Evolutionary conservation across 768 basidiomycete genomes (phyloP).

Genomic region (Suillus subluteus): DNA sequence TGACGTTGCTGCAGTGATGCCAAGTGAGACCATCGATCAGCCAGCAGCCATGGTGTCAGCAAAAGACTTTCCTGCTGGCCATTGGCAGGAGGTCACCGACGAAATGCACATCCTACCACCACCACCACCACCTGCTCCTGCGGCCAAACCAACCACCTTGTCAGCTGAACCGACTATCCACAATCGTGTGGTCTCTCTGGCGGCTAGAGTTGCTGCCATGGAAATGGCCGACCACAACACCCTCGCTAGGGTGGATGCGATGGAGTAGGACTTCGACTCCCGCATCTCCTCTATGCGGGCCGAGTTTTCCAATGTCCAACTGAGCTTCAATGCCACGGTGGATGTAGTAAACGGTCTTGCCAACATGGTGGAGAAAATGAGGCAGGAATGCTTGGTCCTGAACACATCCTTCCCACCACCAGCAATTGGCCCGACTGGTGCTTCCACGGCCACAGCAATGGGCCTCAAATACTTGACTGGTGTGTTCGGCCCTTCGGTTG

Average conservation of each 20-base stretch:
- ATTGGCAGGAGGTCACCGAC: too few relatives aligned
- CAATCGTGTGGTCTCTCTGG: too few relatives aligned
- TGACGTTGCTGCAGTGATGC: too few relatives aligned
- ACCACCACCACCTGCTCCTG: too few relatives aligned
- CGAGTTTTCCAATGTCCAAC: not conserved
- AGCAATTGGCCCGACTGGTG: rapidly evolving
- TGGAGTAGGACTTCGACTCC: not conserved
- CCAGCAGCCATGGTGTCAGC: too few relatives aligned
- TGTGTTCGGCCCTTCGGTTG: not conserved
- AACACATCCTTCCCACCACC: not conserved
- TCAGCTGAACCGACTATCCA: too few relatives aligned
- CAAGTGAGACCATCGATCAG: too few relatives aligned
- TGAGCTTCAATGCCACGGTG: not conserved
- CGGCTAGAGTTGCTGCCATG: too few relatives aligned
- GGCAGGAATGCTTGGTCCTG: not conserved
- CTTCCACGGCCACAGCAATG: not conserved
- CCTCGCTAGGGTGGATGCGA: not conserved
- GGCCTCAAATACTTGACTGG: not conserved
- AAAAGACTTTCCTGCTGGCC: too few relatives aligned
- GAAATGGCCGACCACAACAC: not conserved
- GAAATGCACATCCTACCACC: too few relatives aligned
- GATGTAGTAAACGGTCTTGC: too few relatives aligned
- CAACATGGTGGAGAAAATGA: not conserved
- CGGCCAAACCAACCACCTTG: too few relatives aligned
- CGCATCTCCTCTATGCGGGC: not conserved